phyloP scores from a whole-genome alignment of 2,329 filamentous ascomycete species.

The Zarea fungicola region DNA sequence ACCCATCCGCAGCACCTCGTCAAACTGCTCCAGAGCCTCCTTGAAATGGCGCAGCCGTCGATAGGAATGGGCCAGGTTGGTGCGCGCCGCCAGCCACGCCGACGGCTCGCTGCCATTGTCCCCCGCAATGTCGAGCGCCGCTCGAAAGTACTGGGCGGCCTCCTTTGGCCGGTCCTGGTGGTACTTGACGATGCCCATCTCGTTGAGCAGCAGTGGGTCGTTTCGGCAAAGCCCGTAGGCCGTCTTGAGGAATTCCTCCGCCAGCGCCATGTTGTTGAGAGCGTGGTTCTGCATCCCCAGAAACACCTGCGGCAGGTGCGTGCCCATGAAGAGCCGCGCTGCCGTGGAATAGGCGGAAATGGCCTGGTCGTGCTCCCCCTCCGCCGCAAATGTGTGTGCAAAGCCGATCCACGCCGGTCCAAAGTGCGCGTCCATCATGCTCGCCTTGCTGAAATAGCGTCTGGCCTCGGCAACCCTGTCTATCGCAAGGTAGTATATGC shows the following conservation, averaged over 20 bases:
- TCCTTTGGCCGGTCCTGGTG: conserved; percentile 76
- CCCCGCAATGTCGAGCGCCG: conserved; percentile 70
- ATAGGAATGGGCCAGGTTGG: conserved; percentile 85
- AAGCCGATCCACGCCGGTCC: conserved; percentile 98
- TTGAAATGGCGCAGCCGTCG: conserved; percentile 65
- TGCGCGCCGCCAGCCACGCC: conserved; percentile 77
- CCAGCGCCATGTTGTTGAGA: conserved; percentile 88
- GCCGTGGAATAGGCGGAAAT: conserved; percentile 97
- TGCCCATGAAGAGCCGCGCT: conserved; percentile 90
- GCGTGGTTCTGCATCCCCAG: conserved; percentile 98
- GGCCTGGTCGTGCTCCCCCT: conserved; percentile 96
- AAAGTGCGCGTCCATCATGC: conserved; percentile 95
- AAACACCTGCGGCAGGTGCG: conserved; percentile 91
- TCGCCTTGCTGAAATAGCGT: conserved; percentile 94
- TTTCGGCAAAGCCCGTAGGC: conserved; percentile 77
- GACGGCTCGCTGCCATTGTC: conserved; percentile 77
- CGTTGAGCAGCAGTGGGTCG: conserved; percentile 88
- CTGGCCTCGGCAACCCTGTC: conserved; percentile 88
- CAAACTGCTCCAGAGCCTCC: conserved; percentile 73
- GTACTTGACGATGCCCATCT: conserved; percentile 93
- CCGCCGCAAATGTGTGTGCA: conserved; percentile 94
- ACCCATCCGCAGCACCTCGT: conserved; percentile 78
- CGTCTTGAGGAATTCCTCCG: conserved; percentile 89
- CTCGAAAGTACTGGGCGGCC: conserved; percentile 71
- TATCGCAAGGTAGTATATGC: conserved; percentile 88